phyloP scores from a whole-genome alignment of 2,329 filamentous ascomycete species.

The Cytospora leucostoma region DNA sequence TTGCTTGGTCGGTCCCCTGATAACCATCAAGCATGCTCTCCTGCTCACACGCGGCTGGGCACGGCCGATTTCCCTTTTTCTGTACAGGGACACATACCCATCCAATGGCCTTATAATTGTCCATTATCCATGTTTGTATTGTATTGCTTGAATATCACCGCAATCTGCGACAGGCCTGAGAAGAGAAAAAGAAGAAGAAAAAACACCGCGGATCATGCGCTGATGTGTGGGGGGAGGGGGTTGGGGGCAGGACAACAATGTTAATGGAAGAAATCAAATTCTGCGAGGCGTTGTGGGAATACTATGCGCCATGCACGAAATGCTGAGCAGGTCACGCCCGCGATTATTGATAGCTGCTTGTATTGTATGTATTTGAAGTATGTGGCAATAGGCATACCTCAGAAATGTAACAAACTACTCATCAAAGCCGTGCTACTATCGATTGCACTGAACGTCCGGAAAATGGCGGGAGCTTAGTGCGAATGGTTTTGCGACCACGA shows the following conservation, averaged over 20 bases:
- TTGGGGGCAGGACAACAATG: background rate
- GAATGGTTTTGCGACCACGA: too few relatives aligned
- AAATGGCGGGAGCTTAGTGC: too few relatives aligned
- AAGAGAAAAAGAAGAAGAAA: too few relatives aligned
- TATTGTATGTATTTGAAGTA: background rate
- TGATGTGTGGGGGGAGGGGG: background rate
- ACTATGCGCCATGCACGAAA: background rate
- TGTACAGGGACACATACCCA: background rate
- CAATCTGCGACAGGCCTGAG: slow-evolving; percentile 5
- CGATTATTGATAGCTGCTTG: background rate
- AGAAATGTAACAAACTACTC: too few relatives aligned
- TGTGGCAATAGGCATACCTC: background rate
- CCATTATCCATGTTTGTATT: background rate
- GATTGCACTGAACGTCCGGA: too few relatives aligned
- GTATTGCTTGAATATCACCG: background rate
- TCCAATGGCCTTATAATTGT: background rate
- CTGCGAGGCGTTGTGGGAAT: slow-evolving; percentile 13
- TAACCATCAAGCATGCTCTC: too few relatives aligned
- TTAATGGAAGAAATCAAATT: background rate
- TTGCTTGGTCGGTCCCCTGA: too few relatives aligned
- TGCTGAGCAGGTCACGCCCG: background rate
- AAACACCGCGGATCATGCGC: background rate
- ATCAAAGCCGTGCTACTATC: too few relatives aligned
- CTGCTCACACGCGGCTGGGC: too few relatives aligned
- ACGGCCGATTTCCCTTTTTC: background rate